Base-by-base conservation (phyloP, 2,329 filamentous ascomycete species). In the Raffaelea ambrosiae region DNA sequence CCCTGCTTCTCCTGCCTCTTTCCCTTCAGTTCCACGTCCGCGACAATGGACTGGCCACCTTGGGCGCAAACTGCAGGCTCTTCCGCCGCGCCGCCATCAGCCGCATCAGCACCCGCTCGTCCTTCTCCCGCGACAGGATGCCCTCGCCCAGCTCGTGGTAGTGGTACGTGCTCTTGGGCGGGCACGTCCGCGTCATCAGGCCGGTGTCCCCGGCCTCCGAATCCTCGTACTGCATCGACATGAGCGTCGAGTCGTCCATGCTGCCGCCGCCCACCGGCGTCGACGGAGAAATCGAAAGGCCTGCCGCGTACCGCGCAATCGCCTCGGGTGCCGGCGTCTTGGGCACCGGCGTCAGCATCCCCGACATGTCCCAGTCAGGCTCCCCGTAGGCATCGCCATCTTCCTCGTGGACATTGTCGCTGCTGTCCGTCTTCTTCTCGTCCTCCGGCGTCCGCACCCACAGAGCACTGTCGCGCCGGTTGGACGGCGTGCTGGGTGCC, bases 21-120 rank as follows among this genome's bases (percentile, higher is more conserved):
- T n/a, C n/a, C n/a, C n/a, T n/a, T n/a, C n/a, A n/a, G 26, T 29
- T 29, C 77, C 76, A 81, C 22, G 72, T 67, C 57, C 71, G 78
- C 22, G 79, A 74, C 55, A 90, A 66, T 2, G 86, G 86, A 62
- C 86, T 90, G 18, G 77, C 82, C 49, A 88, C 68, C 65, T 85
- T 84, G 26, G 86, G 86, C 29, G 84, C 84, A 68, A 83, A 88
- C 59, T 87, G 84, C 63, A 88, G 62, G 59, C 84, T 91, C 76
- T 87, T 88, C 51, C 86, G 74, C 51, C 85, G 73, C 1, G 84
- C 85, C 11, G 83, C 80, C 72, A 86, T 79, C 51, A 90, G 67
- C 43, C 81, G 72, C 64, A 78, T 72, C 52, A 80, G 66, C 48
- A 85, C 70, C 19, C 68, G 69, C 57, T 77, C 69, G 57, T 82